A percentile compares a stretch with the other conserved stretches of the same genome.
Evolutionary conservation across 2,329 filamentous ascomycete species (phyloP).

Genomic region (Sporothrix schenckii): DNA sequence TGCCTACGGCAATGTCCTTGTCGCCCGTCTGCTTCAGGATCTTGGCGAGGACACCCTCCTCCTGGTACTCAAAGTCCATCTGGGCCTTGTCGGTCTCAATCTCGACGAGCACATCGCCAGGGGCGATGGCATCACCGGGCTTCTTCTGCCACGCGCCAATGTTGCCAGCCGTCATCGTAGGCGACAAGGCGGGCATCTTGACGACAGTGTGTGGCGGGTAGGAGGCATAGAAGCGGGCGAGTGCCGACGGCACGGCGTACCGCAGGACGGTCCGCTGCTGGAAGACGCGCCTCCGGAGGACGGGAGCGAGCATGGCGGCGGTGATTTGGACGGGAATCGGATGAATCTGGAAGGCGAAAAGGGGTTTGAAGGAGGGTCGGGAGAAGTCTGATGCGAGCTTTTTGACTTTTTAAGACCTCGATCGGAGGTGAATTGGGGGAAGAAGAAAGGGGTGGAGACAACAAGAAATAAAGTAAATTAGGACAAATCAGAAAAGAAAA

Average conservation of each 20-base stretch:
- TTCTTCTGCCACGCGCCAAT: slow-evolving; percentile 99
- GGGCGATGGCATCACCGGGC: slow-evolving; percentile 79
- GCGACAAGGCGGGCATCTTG: slow-evolving; percentile 96
- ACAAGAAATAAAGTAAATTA: not conserved
- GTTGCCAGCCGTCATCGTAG: slow-evolving; percentile 95
- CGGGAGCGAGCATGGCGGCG: slow-evolving; percentile 63
- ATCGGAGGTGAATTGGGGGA: slow-evolving; percentile 32
- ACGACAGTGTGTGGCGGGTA: slow-evolving; percentile 94
- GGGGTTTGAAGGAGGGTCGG: slow-evolving; percentile 16
- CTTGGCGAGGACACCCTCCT: slow-evolving; percentile 85
- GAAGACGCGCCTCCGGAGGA: slow-evolving; percentile 65
- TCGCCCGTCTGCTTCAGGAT: slow-evolving; percentile 87
- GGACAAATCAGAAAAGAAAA: slow-evolving; percentile 14
- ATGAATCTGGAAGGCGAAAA: slow-evolving; percentile 18
- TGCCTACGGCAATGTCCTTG: slow-evolving; percentile 93
- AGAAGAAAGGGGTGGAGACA: slow-evolving; percentile 28
- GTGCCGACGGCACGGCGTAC: slow-evolving; percentile 55
- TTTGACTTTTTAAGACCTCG: slow-evolving; percentile 28
- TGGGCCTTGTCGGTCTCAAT: slow-evolving; percentile 94
- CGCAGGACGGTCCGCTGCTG: slow-evolving; percentile 55
- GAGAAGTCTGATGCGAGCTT: slow-evolving; percentile 30
- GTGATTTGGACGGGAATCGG: slow-evolving; percentile 31
- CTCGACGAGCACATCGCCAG: slow-evolving; percentile 91
- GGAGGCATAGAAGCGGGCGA: slow-evolving; percentile 72
- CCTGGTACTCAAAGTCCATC: slow-evolving; percentile 93